Evolutionary conservation across 192 early-diverging fungal species (phyloP).

Genomic region (Gamsiella multidivaricata): DNA sequence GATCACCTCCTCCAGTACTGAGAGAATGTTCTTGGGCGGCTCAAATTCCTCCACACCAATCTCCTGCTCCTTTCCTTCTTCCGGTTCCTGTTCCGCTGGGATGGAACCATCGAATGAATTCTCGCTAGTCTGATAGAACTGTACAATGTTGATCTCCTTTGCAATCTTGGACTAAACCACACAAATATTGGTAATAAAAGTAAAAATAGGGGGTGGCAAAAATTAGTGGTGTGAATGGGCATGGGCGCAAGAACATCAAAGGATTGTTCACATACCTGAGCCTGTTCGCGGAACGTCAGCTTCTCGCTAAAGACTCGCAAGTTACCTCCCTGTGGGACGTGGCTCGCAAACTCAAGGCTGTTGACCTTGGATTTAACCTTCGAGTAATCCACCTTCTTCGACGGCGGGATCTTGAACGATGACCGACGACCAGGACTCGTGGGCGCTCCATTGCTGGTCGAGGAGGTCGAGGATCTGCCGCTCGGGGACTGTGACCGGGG

Average conservation of each 20-base stretch:
- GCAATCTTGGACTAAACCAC: constrained; percentile 44
- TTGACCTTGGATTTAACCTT: constrained; percentile 55
- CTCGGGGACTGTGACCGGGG: constrained; percentile 20
- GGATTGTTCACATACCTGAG: constrained; percentile 32
- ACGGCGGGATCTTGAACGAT: constrained; percentile 41
- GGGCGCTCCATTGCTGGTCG: not conserved
- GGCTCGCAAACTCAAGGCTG: constrained; percentile 59
- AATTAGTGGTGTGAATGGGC: not conserved
- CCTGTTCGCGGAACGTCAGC: constrained; percentile 27
- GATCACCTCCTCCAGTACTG: constrained; percentile 35
- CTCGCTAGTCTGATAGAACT: constrained; percentile 40
- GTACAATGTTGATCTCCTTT: constrained; percentile 43
- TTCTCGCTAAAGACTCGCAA: constrained; percentile 53
- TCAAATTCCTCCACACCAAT: constrained; percentile 24
- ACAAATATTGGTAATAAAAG: not conserved
- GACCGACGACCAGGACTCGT: constrained; percentile 16
- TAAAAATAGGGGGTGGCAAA: not conserved
- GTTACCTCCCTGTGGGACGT: constrained; percentile 57
- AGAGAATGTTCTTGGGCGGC: constrained; percentile 42
- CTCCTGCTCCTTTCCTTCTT: constrained; percentile 11
- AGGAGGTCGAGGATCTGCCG: constrained; percentile 26
- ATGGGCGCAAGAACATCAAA: constrained; percentile 5
- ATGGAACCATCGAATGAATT: constrained; percentile 26
- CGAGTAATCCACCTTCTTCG: constrained; percentile 51
- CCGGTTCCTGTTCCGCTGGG: constrained; percentile 14